Conservation (phyloP, 1,139 yeast genomes). For the Lodderomyces oxycetoniae region DNA sequence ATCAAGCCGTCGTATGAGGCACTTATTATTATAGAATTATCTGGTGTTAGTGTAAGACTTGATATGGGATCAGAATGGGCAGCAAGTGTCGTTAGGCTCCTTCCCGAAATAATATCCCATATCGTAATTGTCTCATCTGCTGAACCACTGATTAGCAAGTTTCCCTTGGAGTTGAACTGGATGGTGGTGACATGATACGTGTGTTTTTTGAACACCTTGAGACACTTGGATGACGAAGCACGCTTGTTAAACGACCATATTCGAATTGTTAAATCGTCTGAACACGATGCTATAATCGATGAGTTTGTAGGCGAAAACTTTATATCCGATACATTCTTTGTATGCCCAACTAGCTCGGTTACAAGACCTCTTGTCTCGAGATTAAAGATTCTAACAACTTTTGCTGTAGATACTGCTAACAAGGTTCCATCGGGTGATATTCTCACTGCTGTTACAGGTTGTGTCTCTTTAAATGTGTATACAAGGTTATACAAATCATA, state of each 20-base stretch:
- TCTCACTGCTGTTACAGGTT: constrained; percentile 12
- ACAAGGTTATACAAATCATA: constrained; percentile 6
- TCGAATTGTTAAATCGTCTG: constrained; percentile 80
- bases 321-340: constrained; percentile 64
- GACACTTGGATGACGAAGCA: constrained; percentile 38
- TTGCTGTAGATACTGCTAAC: constrained; percentile 54
- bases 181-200: constrained; percentile 78
- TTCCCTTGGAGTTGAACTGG: constrained; percentile 71
- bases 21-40: constrained; percentile 78
- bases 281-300: constrained; percentile 72
- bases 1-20: constrained; percentile 90
- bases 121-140: constrained; percentile 87
- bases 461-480: constrained; percentile 5
- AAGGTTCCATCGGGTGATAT: constrained; percentile 61
- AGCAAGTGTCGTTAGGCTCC: constrained; percentile 70
- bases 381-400: constrained; percentile 23
- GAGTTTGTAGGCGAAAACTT: constrained; percentile 71
- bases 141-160: constrained; percentile 74
- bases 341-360: constrained; percentile 54
- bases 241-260: constrained; percentile 52
- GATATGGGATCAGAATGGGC: constrained; percentile 94
- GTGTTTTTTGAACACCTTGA: constrained; percentile 69
- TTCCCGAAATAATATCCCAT: constrained; percentile 80
- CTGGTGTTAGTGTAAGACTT: constrained; percentile 67
- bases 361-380: constrained; percentile 18